Conservation (phyloP, 2,329 filamentous ascomycete genomes). For the Neonectria hederae region DNA sequence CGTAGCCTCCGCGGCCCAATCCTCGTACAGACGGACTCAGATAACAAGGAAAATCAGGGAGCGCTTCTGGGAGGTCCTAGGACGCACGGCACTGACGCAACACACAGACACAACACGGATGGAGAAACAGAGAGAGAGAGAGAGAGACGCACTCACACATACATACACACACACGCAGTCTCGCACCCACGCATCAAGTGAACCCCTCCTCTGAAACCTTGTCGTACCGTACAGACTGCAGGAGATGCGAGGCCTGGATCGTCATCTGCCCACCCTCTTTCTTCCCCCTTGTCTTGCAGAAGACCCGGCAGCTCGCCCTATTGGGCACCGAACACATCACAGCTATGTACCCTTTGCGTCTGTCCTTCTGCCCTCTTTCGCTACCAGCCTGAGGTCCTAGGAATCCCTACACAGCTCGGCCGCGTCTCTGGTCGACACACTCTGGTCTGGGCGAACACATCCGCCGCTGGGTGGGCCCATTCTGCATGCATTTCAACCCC, state of each 20-base stretch:
- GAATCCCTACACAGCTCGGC: constrained; percentile 1
- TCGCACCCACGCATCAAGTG: background rate
- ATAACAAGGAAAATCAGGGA: background rate
- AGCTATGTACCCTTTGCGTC: background rate
- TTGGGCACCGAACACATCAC: background rate
- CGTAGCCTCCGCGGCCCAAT: constrained; percentile 12
- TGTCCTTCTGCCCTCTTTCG: background rate
- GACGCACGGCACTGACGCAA: constrained; percentile 16
- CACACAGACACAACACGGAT: constrained; percentile 16
- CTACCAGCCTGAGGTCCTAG: background rate
- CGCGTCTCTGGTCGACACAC: constrained; percentile 6
- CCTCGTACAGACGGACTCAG: background rate
- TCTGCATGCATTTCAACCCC: constrained; percentile 26
- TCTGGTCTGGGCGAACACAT: constrained; percentile 5
- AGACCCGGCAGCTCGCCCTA: constrained; percentile 11
- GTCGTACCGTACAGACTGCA: constrained; percentile 1
- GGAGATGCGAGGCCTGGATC: constrained; percentile 10
- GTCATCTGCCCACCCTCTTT: constrained; percentile 27
- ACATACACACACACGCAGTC: background rate
- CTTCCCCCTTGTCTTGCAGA: background rate
- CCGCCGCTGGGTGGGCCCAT: constrained; percentile 20
- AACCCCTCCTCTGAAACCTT: background rate
- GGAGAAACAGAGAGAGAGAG: background rate
- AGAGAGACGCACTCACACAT: background rate
- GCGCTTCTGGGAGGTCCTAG: background rate